Conservation (phyloP, 1,139 yeast species). For the Hyphopichia pseudoburtonii region DNA sequence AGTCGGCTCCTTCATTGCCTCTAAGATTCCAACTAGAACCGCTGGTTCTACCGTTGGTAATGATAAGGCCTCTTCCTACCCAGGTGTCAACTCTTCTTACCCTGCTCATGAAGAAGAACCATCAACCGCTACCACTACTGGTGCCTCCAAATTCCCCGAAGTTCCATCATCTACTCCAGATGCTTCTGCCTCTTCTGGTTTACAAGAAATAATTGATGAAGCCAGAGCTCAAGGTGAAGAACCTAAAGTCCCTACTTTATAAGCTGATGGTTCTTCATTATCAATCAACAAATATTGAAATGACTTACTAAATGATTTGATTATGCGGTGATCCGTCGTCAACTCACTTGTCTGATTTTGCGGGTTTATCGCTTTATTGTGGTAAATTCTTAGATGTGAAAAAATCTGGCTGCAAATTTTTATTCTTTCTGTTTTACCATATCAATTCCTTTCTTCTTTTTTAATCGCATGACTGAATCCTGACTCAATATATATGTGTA, state of each 20-base stretch:
- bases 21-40: slow-evolving; percentile 67
- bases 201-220: slow-evolving; percentile 26
- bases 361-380: no score
- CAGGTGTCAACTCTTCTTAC: slow-evolving; percentile 21
- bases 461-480: no score
- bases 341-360: no score
- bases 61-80: slow-evolving; percentile 31
- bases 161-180: slow-evolving; percentile 25
- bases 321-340: no score
- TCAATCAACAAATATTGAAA: no score
- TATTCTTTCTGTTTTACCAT: no score
- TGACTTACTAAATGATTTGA: no score
- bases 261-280: no score
- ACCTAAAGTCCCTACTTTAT: slow-evolving; percentile 5
- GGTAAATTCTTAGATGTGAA: no score
- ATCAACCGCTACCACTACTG: slow-evolving; percentile 26
- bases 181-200: slow-evolving; percentile 21
- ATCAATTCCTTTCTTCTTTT: no score
- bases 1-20: slow-evolving; percentile 55
- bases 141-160: slow-evolving; percentile 49
- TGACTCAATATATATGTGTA: no score
- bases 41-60: slow-evolving; percentile 69
- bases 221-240: slow-evolving; percentile 14
- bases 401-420: no score
- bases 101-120: slow-evolving; percentile 10